A percentile compares a stretch with the other conserved stretches of the same genome.
phyloP scores from a whole-genome alignment of 352 stramenopile genomes.

The Aphanomyces stellatus region DNA sequence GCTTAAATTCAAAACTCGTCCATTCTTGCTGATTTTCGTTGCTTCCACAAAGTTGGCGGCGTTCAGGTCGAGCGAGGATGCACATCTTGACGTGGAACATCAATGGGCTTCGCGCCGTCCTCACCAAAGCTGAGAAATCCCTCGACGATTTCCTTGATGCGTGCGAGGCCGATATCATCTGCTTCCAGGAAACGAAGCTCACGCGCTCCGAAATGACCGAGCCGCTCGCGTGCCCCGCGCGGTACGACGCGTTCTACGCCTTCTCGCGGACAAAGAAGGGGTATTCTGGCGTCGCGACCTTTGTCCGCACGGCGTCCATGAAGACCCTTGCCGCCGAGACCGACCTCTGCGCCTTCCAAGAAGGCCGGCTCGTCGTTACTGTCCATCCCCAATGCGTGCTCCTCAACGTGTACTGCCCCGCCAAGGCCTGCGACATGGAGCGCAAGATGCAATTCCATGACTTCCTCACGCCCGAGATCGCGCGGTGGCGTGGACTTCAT shows the following conservation, averaged over 20 bases:
- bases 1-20: neutral
- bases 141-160: slow-evolving; percentile 36
- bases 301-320: slow-evolving; percentile 35
- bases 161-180: slow-evolving; percentile 63
- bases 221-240: slow-evolving; percentile 59
- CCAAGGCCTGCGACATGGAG: slow-evolving; percentile 45
- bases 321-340: slow-evolving; percentile 47
- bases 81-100: slow-evolving; percentile 77
- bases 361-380: slow-evolving; percentile 81
- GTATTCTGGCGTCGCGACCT: slow-evolving; percentile 78
- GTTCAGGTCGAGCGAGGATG: neutral
- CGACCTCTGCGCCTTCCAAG: slow-evolving; percentile 20
- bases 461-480: slow-evolving; percentile 55
- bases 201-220: slow-evolving; percentile 75
- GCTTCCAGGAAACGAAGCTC: slow-evolving; percentile 82
- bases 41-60: neutral
- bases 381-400: slow-evolving; percentile 84
- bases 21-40: neutral
- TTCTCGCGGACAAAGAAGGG: slow-evolving; percentile 55
- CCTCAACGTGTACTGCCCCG: slow-evolving; percentile 85
- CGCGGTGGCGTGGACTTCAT: slow-evolving; percentile 25
- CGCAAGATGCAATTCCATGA: slow-evolving; percentile 80
- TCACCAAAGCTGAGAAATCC: slow-evolving; percentile 27
- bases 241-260: slow-evolving; percentile 78
- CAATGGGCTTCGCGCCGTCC: slow-evolving; percentile 69